Evolutionary conservation across 495 filamentous ascomycete genomes (phyloP).

Genomic region (Podospora sp.): DNA sequence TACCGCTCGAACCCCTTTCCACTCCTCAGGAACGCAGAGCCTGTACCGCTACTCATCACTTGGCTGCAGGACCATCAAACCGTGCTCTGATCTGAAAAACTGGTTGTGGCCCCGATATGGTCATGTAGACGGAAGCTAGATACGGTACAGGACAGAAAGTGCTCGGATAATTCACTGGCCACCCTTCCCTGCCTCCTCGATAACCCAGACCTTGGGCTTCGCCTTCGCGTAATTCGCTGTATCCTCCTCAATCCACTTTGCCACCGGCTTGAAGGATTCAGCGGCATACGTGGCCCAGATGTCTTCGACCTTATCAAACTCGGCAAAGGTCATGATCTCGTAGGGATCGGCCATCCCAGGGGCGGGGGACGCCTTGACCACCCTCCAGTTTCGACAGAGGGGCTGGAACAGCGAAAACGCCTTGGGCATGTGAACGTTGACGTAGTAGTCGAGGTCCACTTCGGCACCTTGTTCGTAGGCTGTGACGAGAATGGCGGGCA

Average conservation of each 20-base stretch:
- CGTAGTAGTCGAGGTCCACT: slow-evolving; percentile 2
- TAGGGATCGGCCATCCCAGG: not conserved
- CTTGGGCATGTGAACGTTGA: slow-evolving; percentile 4
- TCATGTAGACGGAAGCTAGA: too few relatives aligned
- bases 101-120: too few relatives aligned
- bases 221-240: not conserved
- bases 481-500: slow-evolving; percentile 1
- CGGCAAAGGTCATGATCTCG: slow-evolving; percentile 2
- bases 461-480: slow-evolving; percentile 7
- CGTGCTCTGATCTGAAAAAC: too few relatives aligned
- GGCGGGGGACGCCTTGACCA: not conserved
- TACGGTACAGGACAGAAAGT: too few relatives aligned
- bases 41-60: too few relatives aligned
- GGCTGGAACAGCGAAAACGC: not conserved
- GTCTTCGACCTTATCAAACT: not conserved
- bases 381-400: not conserved
- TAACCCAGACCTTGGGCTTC: not conserved
- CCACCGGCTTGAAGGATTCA: not conserved
- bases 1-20: too few relatives aligned
- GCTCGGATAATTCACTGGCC: too few relatives aligned
- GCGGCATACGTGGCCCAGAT: slow-evolving; percentile 2
- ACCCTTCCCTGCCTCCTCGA: not conserved
- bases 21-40: too few relatives aligned
- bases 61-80: too few relatives aligned
- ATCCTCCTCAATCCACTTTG: slow-evolving; percentile 6